Evolutionary conservation across 257 asterid genomes (phyloP), one percentile per base, ranked within the genome.

Genomic region (Primulina eburnea): DNA sequence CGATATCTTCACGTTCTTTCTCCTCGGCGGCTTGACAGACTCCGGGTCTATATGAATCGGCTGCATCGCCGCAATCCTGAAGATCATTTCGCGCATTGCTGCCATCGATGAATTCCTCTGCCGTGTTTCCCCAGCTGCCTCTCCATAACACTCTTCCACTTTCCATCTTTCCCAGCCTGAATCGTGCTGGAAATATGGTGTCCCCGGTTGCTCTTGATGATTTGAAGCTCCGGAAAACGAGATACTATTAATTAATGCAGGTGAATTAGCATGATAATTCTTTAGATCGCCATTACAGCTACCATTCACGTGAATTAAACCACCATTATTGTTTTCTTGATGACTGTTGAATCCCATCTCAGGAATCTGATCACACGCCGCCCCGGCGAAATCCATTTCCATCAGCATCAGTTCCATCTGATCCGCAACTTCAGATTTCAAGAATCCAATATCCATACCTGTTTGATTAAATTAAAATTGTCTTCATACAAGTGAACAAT

Each of bases 31-130:
- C 67, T 80, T 80, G 5, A 82, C 71, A 2, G 81, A 40, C 29
- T 77, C 85, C 1, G 82, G 86, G 55, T 84, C 88, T 14, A 84
- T 74, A 29, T 86, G 77, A 63, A 82, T 55, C 24, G 92, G 89
- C 75, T 84, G 89, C 92, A 82, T 84, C 87, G 76, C 69, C 5
- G 86, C 88, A 29, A 82, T 79, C 7, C 80, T 64, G 65, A 84
- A 86, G 2, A 86, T 79, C 88, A 84, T 84, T 69, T 86, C 92
- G 34, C 89, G 73, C 89, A 86, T 84, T 0, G 78, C 82, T 5
- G 76, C 86, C 85, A 81, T 70, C 7, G 86, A 70, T 4, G 50
- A 2, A 38, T 38, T 38, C 38, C 38, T 34, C 38, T 6, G 7
- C 38, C 7, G 35, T 33, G 38, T 34, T 7, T 34, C 38, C 38